Percentiles rank a stretch among this genome's conserved stretches.
Evolutionary conservation across 768 basidiomycete species (phyloP).

Genomic region (Psilocybe subaeruginosa): DNA sequence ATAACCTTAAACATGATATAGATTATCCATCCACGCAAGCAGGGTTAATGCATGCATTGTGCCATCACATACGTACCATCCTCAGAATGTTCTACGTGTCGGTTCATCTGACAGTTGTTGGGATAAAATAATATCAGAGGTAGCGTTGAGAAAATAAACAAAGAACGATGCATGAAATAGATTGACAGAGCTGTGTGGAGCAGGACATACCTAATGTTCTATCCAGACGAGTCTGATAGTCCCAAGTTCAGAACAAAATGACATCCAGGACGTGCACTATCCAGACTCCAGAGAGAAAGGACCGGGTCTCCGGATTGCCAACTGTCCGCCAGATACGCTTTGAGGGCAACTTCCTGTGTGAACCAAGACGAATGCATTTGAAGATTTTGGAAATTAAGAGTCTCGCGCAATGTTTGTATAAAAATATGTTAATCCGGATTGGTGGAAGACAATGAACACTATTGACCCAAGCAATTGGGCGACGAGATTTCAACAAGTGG

Average conservation of each 20-base stretch:
- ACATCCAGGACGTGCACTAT: constrained; percentile 68
- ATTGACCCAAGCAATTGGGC: too few relatives aligned
- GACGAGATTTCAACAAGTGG: too few relatives aligned
- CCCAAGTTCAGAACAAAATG: constrained; percentile 55
- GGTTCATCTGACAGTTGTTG: too few relatives aligned
- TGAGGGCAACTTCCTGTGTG: constrained; percentile 37
- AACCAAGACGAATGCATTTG: constrained; percentile 64
- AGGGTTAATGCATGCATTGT: constrained; percentile 69
- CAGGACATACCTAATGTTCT: neutral
- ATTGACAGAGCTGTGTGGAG: neutral
- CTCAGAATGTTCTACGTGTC: neutral
- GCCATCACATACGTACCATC: neutral
- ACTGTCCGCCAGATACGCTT: constrained; percentile 44
- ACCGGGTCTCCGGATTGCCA: constrained; percentile 63
- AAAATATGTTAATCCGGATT: constrained; percentile 51
- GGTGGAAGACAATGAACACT: constrained; percentile 49
- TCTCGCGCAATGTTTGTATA: constrained; percentile 49
- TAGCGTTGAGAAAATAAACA: neutral
- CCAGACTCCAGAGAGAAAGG: constrained; percentile 46
- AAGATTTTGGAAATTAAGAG: constrained; percentile 55
- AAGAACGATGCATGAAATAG: neutral
- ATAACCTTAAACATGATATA: constrained; percentile 68
- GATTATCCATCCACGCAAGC: constrained; percentile 47
- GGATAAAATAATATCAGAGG: neutral
- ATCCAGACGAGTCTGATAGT: constrained; percentile 41